Base-by-base conservation (phyloP, 805 yeast species). In the Myxozyma neglecta region DNA sequence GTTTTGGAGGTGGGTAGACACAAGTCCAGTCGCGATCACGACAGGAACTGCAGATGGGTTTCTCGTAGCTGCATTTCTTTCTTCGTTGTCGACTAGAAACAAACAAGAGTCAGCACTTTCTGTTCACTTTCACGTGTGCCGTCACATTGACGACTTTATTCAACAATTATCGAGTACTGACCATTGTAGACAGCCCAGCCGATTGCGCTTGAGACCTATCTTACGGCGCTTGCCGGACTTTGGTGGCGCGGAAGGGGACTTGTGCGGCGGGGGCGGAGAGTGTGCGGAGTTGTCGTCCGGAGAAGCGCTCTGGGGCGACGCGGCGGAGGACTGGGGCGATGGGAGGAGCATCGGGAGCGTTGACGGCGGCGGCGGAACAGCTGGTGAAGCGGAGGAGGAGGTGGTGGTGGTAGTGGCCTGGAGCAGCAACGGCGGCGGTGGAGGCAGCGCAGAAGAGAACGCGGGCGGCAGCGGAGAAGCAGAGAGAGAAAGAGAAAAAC, bases 121-220 rank as follows among this genome's bases (percentile, higher is more conserved):
- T n/a, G n/a, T n/a, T n/a, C n/a, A n/a, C n/a, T n/a, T n/a, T n/a
- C n/a, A n/a, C n/a, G n/a, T n/a, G n/a, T n/a, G n/a, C n/a, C n/a
- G n/a, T n/a, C n/a, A n/a, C n/a, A n/a, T n/a, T n/a, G 29, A 24
- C 29, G 29, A 2, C 29, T n/a, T n/a, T n/a, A 24, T 24, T 24
- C 4, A 24, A 24, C 29, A 24, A 5, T 5, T 1, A 39, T 11
- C 2, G 29, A 8, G 10, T 11, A 42, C 57, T 0, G 29, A 64
- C 67, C 67, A 64, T 35, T 64, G 67, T 6, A 59, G 49, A 54
- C 67, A 64, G 20, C 67, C 67, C 11, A 39, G 43, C 6, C 67
- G 59, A 32, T 52, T 57, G 29, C 67, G 62, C 51, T 64, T 64
- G 37, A 64, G 55, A 9, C 67, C 67, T 16, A 58, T 47, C n/a